Conservation (phyloP, 306 rosid genomes). For the Ziziphus jujuba region DNA sequence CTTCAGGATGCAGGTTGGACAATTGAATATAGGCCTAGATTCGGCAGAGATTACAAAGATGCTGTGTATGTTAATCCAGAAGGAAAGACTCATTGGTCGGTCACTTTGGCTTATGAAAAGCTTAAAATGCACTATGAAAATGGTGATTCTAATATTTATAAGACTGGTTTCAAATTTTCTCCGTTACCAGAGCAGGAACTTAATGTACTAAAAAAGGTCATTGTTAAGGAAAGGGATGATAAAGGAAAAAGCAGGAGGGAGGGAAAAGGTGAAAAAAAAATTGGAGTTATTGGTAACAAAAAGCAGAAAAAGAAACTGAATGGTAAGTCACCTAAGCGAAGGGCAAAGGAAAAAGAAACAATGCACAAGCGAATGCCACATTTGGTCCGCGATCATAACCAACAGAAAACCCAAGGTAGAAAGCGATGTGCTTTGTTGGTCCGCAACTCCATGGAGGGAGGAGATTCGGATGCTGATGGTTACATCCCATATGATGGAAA, state of each 20-base stretch:
- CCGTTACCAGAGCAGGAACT: constrained; percentile 73
- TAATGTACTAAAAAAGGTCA: constrained; percentile 48
- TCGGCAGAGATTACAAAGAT: constrained; percentile 53
- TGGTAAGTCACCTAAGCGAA: constrained; percentile 41
- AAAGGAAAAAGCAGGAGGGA: constrained; percentile 2
- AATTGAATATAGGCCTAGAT: constrained; percentile 73
- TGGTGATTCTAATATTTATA: constrained; percentile 52
- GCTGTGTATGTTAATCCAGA: constrained; percentile 82
- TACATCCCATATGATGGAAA: constrained; percentile 73
- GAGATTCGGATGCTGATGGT: constrained; percentile 70
- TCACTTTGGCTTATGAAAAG: constrained; percentile 79
- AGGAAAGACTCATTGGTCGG: constrained; percentile 88
- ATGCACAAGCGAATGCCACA: constrained; percentile 29
- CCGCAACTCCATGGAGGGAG: constrained; percentile 58
- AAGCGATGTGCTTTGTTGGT: constrained; percentile 61
- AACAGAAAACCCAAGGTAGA: constrained; percentile 50
- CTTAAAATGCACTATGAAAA: constrained; percentile 62
- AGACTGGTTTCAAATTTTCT: constrained; percentile 63
- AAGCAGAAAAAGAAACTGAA: constrained; percentile 36
- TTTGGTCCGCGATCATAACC: constrained; percentile 42
- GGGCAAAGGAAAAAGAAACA: constrained; percentile 40
- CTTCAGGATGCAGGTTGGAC: constrained; percentile 86
- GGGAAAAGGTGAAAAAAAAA: constrained; percentile 28
- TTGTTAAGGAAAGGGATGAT: constrained; percentile 27
- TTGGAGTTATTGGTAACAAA: constrained; percentile 29